Conservation (phyloP, 2,329 filamentous ascomycete species). For the Diaporthe batatas region DNA sequence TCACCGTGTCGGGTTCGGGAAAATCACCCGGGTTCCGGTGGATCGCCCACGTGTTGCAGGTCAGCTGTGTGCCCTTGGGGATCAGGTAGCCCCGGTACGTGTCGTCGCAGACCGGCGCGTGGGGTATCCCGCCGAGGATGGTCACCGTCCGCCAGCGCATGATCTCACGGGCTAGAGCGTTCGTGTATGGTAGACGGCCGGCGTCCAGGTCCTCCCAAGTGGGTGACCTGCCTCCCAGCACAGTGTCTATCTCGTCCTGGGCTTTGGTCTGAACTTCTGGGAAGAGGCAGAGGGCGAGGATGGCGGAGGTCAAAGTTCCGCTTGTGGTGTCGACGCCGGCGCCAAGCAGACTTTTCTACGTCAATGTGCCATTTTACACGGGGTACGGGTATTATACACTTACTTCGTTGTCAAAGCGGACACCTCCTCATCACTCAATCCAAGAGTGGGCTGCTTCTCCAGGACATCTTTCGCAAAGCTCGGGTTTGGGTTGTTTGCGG, state of each 20-base stretch:
- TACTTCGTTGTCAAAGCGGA: conserved; percentile 24
- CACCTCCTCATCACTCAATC: not conserved
- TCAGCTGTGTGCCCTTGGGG: conserved; percentile 15
- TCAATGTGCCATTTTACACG: not conserved
- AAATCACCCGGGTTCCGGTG: conserved; percentile 20
- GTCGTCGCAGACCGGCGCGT: conserved; percentile 12
- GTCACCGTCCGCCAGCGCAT: conserved; percentile 31
- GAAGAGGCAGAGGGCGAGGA: conserved; percentile 24
- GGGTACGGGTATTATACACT: not conserved
- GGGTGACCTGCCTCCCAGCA: conserved; percentile 19
- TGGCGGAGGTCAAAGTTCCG: conserved; percentile 11
- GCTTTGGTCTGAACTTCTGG: conserved; percentile 25
- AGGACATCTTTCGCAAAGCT: conserved; percentile 26
- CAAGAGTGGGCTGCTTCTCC: conserved; percentile 14
- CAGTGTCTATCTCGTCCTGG: conserved; percentile 28
- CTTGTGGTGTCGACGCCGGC: conserved; percentile 23
- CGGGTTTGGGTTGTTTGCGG: conserved; percentile 9
- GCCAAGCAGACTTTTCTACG: not conserved
- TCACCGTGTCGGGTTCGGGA: conserved; percentile 8
- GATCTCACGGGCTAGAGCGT: conserved; percentile 22
- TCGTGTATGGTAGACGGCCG: conserved; percentile 9
- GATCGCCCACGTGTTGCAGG: conserved; percentile 28
- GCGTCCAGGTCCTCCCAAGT: conserved; percentile 31
- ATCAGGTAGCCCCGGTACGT: conserved; percentile 14
- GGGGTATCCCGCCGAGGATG: conserved; percentile 3